These are phyloP conservation scores for Tetrahymena thermophila DNA, from an alignment of 73 alveolate genomes.

Conservation along the genomic window DNA sequence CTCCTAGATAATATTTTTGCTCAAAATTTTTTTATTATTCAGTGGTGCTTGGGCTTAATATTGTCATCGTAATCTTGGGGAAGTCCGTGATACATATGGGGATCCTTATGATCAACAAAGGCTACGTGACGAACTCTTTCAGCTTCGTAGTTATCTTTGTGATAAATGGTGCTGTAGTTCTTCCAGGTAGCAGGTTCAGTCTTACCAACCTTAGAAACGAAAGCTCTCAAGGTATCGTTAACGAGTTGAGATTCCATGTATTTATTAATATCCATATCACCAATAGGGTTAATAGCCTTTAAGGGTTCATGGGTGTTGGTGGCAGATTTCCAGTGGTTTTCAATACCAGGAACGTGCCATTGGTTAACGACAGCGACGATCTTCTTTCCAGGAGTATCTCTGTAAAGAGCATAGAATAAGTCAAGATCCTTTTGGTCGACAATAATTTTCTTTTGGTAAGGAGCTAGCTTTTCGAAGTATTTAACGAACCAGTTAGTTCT, in stretches of 20 bases:
- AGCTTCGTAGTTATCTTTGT: conserved; percentile 32
- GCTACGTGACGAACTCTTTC: conserved; percentile 48
- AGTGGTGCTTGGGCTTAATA: conserved; percentile 31
- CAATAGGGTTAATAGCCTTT: conserved; percentile 73
- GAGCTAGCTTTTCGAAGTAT: conserved; percentile 56
- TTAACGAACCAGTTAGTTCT: conserved; percentile 63
- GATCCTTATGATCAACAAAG: conserved; percentile 25
- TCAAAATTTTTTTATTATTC: background rate
- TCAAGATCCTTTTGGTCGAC: conserved; percentile 69
- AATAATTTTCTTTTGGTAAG: conserved; percentile 60
- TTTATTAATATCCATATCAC: conserved; percentile 66
- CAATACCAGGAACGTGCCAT: conserved; percentile 82
- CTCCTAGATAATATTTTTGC: background rate
- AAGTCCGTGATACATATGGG: conserved; percentile 40
- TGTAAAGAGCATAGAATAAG: conserved; percentile 52
- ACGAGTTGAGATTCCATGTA: conserved; percentile 22
- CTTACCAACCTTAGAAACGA: conserved; percentile 31
- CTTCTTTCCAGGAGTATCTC: conserved; percentile 53
- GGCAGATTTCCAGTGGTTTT: conserved; percentile 61
- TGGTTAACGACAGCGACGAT: conserved; percentile 79
- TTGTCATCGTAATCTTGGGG: conserved; percentile 40
- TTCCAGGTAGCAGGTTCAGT: conserved; percentile 42
- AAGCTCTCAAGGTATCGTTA: conserved; percentile 29
- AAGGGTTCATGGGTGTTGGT: conserved; percentile 27
- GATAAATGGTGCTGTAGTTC: conserved; percentile 18